Evolutionary conservation across 805 yeast genomes (phyloP).

Genomic region (Priceomyces haplophilus): DNA sequence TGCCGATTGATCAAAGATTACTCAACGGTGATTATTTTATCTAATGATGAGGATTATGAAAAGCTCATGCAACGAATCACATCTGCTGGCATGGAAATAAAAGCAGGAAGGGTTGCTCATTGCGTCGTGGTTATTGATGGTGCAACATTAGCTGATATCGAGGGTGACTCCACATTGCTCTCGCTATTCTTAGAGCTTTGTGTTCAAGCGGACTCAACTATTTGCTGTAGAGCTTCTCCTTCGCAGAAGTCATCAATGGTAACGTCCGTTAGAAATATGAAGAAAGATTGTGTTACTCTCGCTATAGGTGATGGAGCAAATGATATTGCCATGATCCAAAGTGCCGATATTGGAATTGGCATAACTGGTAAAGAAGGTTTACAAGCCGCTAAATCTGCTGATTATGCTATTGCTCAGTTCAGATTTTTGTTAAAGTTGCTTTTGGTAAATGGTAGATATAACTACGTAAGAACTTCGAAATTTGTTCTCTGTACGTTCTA

Average conservation of each 20-base stretch:
- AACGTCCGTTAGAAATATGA: constrained; percentile 65
- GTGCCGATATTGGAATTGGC: constrained; percentile 97
- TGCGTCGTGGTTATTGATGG: constrained; percentile 96
- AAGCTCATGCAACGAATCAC: constrained; percentile 65
- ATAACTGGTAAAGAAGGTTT: constrained; percentile 96
- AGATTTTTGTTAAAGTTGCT: constrained; percentile 76
- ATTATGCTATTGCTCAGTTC: constrained; percentile 93
- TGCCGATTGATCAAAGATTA: constrained; percentile 91
- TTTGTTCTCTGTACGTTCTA: constrained; percentile 92
- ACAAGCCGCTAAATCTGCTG: constrained; percentile 94
- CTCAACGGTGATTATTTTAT: constrained; percentile 79
- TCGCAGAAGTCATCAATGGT: constrained; percentile 95
- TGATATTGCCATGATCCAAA: constrained; percentile 98
- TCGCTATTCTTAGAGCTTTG: constrained; percentile 81
- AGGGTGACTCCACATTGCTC: constrained; percentile 67
- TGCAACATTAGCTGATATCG: constrained; percentile 71
- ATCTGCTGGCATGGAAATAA: constrained; percentile 71
- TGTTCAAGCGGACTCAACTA: constrained; percentile 82
- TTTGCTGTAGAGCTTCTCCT: constrained; percentile 96
- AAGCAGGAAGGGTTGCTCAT: constrained; percentile 79
- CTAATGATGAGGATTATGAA: constrained; percentile 45
- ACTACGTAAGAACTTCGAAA: constrained; percentile 86
- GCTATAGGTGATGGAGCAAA: constrained; percentile 99
- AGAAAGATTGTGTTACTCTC: constrained; percentile 71
- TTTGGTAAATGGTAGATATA: constrained; percentile 94